phyloP scores from a whole-genome alignment of 129 eudicot species.

The Solidago caesia region DNA sequence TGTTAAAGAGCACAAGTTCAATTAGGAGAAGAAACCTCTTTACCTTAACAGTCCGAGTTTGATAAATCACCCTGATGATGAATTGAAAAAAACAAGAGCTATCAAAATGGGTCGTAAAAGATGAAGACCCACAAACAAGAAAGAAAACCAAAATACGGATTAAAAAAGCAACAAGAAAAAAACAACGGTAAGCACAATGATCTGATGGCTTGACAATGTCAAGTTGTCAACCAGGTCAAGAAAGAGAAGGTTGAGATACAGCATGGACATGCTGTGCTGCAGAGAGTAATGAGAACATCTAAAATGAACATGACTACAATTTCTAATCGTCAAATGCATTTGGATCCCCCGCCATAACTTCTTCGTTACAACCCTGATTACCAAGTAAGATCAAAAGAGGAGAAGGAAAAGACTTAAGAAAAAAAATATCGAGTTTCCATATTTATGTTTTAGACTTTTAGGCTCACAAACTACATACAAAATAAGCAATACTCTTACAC shows the following conservation, averaged over 20 bases:
- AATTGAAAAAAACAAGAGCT: background rate
- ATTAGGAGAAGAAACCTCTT: no score
- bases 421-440: background rate
- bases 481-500: background rate
- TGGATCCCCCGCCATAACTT: conserved; percentile 2
- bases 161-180: background rate
- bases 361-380: conserved; percentile 7
- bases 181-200: background rate
- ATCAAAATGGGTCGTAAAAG: conserved; percentile 1
- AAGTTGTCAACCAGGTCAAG: background rate
- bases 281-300: conserved; percentile 1
- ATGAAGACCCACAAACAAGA: background rate
- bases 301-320: background rate
- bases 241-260: background rate
- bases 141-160: background rate
- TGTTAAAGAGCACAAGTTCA: no score
- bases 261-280: background rate
- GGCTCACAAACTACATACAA: conserved; percentile 1
- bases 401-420: conserved; percentile 6
- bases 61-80: no score
- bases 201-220: background rate
- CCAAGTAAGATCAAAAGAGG: background rate
- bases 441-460: background rate
- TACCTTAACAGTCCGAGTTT: no score
- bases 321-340: background rate